A percentile compares a stretch with the other conserved stretches of the same genome.
Conservation (phyloP, 2,329 filamentous ascomycete species). For the Pseudomassariella vexata region DNA sequence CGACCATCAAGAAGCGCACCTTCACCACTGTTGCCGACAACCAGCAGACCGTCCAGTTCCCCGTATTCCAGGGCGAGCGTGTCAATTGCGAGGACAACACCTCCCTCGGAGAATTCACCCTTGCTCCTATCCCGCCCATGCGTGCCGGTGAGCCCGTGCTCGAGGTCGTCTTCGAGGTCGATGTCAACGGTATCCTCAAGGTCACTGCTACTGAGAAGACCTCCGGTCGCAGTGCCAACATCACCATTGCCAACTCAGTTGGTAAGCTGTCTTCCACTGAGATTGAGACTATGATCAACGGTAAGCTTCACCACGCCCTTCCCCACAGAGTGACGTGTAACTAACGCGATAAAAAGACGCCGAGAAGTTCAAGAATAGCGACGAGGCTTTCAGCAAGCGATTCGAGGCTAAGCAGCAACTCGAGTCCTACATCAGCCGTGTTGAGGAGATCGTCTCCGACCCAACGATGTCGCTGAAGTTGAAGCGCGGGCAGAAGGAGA, state of each 20-base stretch:
- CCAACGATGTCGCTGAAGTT: constrained; percentile 93
- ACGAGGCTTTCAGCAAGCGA: constrained; percentile 98
- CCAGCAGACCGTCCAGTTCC: constrained; percentile 84
- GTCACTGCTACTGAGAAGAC: constrained; percentile 99
- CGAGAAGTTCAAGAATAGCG: constrained; percentile 96
- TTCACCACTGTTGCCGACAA: constrained; percentile 81
- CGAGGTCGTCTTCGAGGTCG: constrained; percentile 98
- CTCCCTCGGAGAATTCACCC: constrained; percentile 92
- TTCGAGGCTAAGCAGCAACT: constrained; percentile 99
- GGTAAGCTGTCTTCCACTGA: constrained; percentile 92
- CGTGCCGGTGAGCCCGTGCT: constrained; percentile 93
- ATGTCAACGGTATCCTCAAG: constrained; percentile 99
- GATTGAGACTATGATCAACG: constrained; percentile 97
- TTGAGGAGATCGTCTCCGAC: constrained; percentile 98
- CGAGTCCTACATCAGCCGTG: constrained; percentile 96
- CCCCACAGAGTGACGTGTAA: no score
- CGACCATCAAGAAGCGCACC: constrained; percentile 73
- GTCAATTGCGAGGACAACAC: constrained; percentile 99
- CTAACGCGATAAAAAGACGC: no score
- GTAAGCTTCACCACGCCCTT: constrained; percentile 37
- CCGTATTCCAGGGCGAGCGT: constrained; percentile 92
- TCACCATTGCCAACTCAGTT: constrained; percentile 99
- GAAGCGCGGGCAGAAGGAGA: constrained; percentile 99
- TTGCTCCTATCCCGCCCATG: constrained; percentile 83
- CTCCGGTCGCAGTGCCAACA: constrained; percentile 95